Conservation (phyloP, 176 grass and related monocot genomes). For the Rhipidocladum racemiflorum region DNA sequence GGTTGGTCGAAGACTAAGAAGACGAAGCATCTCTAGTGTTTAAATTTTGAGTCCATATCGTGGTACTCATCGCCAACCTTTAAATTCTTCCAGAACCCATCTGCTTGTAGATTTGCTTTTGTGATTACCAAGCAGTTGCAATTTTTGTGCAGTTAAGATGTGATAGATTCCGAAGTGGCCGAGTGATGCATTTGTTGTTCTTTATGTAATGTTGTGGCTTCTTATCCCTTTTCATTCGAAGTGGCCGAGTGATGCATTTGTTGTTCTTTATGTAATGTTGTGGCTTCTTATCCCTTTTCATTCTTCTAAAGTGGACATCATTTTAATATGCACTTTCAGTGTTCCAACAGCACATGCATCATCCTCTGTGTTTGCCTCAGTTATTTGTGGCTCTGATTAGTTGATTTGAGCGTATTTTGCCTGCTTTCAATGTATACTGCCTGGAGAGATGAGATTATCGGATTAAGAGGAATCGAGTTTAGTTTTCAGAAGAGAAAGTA, state of each 20-base stretch:
- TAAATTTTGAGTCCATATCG: neutral
- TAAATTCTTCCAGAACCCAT: neutral
- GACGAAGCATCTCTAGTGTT: slow-evolving; percentile 47
- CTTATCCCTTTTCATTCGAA: neutral
- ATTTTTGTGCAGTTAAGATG: neutral
- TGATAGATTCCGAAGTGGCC: neutral
- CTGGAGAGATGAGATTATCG: neutral
- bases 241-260: neutral
- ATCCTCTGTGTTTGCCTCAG: neutral
- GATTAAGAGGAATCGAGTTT: neutral
- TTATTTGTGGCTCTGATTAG: neutral
- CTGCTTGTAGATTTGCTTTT: slow-evolving; percentile 12
- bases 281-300: neutral
- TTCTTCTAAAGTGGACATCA: neutral
- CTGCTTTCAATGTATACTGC: neutral
- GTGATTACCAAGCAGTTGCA: neutral
- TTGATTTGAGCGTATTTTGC: neutral
- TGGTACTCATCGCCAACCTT: neutral
- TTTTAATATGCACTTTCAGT: neutral
- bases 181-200: neutral
- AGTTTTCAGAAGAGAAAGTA: neutral
- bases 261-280: neutral
- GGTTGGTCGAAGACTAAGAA: slow-evolving; percentile 53
- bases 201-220: neutral
- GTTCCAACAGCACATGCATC: neutral